Evolutionary conservation across 495 filamentous ascomycete species (phyloP).

Genomic region (Penicillium parvum): DNA sequence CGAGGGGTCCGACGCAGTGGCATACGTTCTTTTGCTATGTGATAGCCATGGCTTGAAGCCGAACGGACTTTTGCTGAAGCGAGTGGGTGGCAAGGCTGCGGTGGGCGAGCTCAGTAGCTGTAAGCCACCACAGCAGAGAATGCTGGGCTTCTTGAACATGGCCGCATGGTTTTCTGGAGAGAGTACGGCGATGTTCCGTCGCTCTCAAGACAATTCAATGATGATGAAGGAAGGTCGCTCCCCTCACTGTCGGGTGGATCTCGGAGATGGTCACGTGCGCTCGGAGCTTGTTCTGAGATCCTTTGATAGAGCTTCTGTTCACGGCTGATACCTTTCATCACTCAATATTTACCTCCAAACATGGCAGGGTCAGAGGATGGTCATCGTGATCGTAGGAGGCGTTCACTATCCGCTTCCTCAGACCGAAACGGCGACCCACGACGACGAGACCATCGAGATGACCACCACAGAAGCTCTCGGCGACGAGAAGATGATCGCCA

Average conservation of each 20-base stretch:
- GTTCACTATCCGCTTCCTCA: conserved; percentile 18
- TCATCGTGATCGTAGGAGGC: conserved; percentile 17
- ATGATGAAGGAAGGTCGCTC: not conserved
- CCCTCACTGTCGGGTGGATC: conserved; percentile 3
- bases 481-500: conserved; percentile 27
- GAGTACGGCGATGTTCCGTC: conserved; percentile 15
- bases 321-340: not conserved
- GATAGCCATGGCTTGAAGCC: not conserved
- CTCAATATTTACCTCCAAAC: not conserved
- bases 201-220: conserved; percentile 10
- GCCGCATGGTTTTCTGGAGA: conserved; percentile 33
- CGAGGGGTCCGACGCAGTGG: conserved; percentile 24
- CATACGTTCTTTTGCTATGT: conserved; percentile 23
- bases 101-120: conserved; percentile 26
- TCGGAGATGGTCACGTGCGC: conserved; percentile 21
- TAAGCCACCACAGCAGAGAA: conserved; percentile 23
- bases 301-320: conserved; percentile 1
- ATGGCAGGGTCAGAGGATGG: conserved; percentile 26
- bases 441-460: conserved; percentile 22
- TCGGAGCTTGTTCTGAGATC: conserved; percentile 9
- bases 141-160: conserved; percentile 36
- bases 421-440: conserved; percentile 23
- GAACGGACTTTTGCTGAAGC: not conserved
- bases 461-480: conserved; percentile 26
- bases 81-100: conserved; percentile 16